A percentile compares a stretch with the other conserved stretches of the same genome.
Conservation (phyloP, 495 filamentous ascomycete genomes). For the Thermothielavioides terrestris region DNA sequence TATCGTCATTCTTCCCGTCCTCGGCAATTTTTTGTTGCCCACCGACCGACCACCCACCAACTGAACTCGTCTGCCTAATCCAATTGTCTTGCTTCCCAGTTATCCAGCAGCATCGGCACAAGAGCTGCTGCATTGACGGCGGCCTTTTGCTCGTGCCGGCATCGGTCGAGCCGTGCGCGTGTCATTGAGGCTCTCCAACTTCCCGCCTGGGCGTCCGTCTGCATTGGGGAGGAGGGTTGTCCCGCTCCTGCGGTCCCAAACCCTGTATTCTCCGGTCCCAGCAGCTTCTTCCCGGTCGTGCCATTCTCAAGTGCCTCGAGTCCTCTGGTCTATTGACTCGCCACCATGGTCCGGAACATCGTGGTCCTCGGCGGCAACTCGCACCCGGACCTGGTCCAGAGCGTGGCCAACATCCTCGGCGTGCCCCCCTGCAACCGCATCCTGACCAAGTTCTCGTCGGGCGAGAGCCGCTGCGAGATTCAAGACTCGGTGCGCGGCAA, state of each 20-base stretch:
- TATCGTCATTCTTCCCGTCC: too few relatives aligned
- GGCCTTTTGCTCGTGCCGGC: not conserved
- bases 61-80: not conserved
- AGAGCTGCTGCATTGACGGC: not conserved
- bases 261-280: conserved; percentile 8
- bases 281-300: conserved; percentile 4
- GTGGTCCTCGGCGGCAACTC: conserved; percentile 91
- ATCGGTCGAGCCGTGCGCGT: not conserved
- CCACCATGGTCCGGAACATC: conserved; percentile 88
- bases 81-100: too few relatives aligned
- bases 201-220: not conserved
- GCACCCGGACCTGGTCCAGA: conserved; percentile 80
- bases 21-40: conserved; percentile 26
- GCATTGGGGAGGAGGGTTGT: conserved; percentile 1
- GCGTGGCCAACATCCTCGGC: conserved; percentile 79
- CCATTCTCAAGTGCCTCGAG: too few relatives aligned
- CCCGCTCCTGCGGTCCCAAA: conserved; percentile 6
- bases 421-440: conserved; percentile 75
- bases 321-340: conserved; percentile 28
- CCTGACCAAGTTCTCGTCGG: conserved; percentile 87
- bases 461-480: conserved; percentile 91
- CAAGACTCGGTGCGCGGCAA: conserved; percentile 93
- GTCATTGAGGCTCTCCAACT: not conserved
- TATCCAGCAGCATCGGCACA: not conserved
- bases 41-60: not conserved